Conservation (phyloP, 202 grass and related monocot genomes). For the Panicum virgatum region DNA sequence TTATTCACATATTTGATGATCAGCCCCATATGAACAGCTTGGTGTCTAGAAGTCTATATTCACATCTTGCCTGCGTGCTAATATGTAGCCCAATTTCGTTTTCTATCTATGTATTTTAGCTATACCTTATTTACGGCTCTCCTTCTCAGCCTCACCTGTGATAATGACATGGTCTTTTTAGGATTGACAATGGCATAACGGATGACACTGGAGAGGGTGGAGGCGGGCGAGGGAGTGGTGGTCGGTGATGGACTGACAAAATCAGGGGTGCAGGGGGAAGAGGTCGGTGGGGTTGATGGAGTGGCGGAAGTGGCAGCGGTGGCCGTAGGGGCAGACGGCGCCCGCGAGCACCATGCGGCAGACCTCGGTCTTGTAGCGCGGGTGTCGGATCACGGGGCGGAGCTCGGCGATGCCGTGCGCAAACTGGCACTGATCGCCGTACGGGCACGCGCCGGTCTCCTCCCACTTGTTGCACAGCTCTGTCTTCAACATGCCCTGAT, state of each 20-base stretch:
- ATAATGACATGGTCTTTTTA: not conserved
- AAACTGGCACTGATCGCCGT: slow-evolving; percentile 90
- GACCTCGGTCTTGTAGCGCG: slow-evolving; percentile 92
- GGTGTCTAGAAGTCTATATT: slow-evolving; percentile 43
- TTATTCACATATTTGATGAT: slow-evolving; percentile 19
- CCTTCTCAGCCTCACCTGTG: not conserved
- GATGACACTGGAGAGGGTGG: not conserved
- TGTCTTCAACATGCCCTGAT: slow-evolving; percentile 96
- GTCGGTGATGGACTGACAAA: slow-evolving; percentile 1
- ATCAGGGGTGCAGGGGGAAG: slow-evolving; percentile 37
- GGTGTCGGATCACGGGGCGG: slow-evolving; percentile 92
- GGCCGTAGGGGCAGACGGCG: slow-evolving; percentile 70
- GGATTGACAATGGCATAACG: not conserved
- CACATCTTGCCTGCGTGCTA: slow-evolving; percentile 38
- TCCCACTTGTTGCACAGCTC: slow-evolving; percentile 99
- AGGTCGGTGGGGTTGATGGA: slow-evolving; percentile 53
- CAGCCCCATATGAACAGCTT: slow-evolving; percentile 7
- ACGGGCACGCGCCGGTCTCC: slow-evolving; percentile 83
- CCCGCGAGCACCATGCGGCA: slow-evolving; percentile 93
- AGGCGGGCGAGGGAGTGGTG: not conserved
- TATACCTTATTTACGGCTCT: slow-evolving; percentile 29
- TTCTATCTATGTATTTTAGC: not conserved
- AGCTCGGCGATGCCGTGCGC: slow-evolving; percentile 93
- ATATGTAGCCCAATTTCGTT: not conserved
- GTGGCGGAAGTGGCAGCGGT: slow-evolving; percentile 92